These are phyloP conservation scores for Heliocybe sulcata DNA, from an alignment of 1,284 basidiomycete genomes.

Conservation along the genomic window DNA sequence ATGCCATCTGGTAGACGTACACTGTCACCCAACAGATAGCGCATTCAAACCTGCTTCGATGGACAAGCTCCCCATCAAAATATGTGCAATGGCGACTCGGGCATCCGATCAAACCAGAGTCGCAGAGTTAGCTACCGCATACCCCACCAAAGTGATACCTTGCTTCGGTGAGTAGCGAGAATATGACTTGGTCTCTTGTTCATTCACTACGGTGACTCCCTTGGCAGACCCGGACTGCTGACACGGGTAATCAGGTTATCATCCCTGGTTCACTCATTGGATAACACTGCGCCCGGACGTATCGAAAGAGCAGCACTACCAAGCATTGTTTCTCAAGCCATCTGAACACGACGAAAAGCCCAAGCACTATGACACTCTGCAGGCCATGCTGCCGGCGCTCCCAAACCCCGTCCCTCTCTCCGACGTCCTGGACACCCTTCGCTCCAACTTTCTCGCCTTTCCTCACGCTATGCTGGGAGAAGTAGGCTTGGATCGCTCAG, in stretches of 20 bases:
- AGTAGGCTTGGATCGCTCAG: constrained; percentile 73
- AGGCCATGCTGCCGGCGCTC: constrained; percentile 44
- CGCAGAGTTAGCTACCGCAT: constrained; percentile 43
- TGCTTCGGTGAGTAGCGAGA: constrained; percentile 54
- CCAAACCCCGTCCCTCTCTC: constrained; percentile 56
- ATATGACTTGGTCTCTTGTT: constrained; percentile 1
- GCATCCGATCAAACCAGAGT: constrained; percentile 59
- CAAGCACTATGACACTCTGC: constrained; percentile 32
- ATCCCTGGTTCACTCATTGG: constrained; percentile 78
- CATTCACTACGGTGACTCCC: neutral
- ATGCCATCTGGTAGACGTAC: constrained; percentile 64
- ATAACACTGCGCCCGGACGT: constrained; percentile 39
- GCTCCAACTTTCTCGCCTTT: constrained; percentile 45
- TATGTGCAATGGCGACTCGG: constrained; percentile 72
- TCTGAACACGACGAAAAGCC: constrained; percentile 16
- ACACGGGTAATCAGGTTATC: constrained; percentile 46
- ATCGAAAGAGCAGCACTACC: constrained; percentile 64
- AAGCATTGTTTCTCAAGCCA: constrained; percentile 40
- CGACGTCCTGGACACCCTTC: constrained; percentile 45
- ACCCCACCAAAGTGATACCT: constrained; percentile 64
- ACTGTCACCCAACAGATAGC: constrained; percentile 77
- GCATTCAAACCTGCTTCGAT: constrained; percentile 37
- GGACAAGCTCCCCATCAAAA: constrained; percentile 45
- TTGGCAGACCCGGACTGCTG: neutral
- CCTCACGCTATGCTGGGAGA: constrained; percentile 76